Evolutionary conservation across 1,284 basidiomycete genomes (phyloP).

Genomic region (Polyporus tsugae): DNA sequence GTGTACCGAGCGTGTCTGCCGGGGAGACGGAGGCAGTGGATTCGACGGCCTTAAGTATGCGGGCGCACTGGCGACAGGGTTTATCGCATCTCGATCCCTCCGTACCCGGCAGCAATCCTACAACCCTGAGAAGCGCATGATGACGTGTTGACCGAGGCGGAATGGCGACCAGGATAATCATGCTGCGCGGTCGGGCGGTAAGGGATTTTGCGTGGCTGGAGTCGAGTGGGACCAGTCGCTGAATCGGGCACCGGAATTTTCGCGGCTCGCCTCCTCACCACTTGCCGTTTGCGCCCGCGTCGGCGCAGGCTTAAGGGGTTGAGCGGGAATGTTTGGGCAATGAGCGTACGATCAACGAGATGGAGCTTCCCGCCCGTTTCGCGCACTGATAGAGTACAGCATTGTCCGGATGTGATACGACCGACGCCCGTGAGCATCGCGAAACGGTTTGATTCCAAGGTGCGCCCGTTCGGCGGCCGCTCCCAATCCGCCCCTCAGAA

Average conservation of each 20-base stretch:
- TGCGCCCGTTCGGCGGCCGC: not conserved
- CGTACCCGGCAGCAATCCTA: not conserved
- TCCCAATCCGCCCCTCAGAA: not conserved
- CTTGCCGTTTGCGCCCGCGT: not conserved
- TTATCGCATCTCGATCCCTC: conserved; percentile 15
- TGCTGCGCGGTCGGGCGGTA: conserved; percentile 25
- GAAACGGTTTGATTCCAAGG: not conserved
- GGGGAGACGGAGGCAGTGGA: conserved; percentile 5
- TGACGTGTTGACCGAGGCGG: conserved; percentile 18
- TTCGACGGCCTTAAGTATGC: conserved; percentile 20
- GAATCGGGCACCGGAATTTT: not conserved
- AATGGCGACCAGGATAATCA: conserved; percentile 16
- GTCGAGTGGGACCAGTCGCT: not conserved
- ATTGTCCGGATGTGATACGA: not conserved
- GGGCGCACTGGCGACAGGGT: conserved; percentile 12
- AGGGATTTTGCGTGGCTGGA: conserved; percentile 30
- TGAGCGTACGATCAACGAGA: not conserved
- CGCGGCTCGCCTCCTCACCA: not conserved
- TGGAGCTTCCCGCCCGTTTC: not conserved
- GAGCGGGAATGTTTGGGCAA: not conserved
- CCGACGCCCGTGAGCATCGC: not conserved
- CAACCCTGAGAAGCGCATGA: conserved; percentile 24
- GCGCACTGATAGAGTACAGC: not conserved
- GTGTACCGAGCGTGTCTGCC: conserved; percentile 24
- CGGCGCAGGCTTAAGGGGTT: not conserved